Evolutionary conservation across 106 monocot species (phyloP), one percentile per base, ranked within the genome.

Genomic region (Platanthera zijinensis): DNA sequence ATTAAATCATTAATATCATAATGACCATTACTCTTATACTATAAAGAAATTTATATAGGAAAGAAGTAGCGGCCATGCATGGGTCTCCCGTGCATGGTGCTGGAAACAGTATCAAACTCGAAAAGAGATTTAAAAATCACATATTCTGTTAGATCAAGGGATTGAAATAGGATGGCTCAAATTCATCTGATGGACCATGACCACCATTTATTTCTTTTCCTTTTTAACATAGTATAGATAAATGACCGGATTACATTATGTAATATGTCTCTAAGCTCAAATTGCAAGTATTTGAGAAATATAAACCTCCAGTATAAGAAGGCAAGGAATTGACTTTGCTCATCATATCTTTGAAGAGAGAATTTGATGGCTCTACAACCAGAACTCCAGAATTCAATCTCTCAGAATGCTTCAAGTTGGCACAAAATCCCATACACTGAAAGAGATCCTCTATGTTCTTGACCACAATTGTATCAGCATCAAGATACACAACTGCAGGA

Each of bases 321-420:
- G 76, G 76, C 72, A 99, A 83, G 14, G 85, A 74, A 48, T 78
- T 86, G 32, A 99, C 88, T 89, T 99, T 88, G 79, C 82, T 81
- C 85, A 94, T 94, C 99, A 99, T 99, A 78, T 99, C 99, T 54
- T 90, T 72, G 52, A 89, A 99, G 79, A 94, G 64, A 53, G 72
- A 48, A 83, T 90, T 88, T 70, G 99, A 99, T 72, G 99, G 99
- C 64, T 99, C 94, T 48, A 99, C 94, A 77, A 99, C 99, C 99
- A 99, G 88, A 32, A 99, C 99, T 77, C 99, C 99, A 82, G 99
- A 99, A 80, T 99, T 99, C 79, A 99, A 59, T 78, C 99, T 91
- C 80, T 99, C 99, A 69, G 99, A 99, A 83, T 99, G 99, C 77
- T 99, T 99, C 77, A 99, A 78, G 73, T 99, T 99, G 63, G 94